phyloP scores from a whole-genome alignment of 2,329 filamentous ascomycete species.

The Penicillium sp. region DNA sequence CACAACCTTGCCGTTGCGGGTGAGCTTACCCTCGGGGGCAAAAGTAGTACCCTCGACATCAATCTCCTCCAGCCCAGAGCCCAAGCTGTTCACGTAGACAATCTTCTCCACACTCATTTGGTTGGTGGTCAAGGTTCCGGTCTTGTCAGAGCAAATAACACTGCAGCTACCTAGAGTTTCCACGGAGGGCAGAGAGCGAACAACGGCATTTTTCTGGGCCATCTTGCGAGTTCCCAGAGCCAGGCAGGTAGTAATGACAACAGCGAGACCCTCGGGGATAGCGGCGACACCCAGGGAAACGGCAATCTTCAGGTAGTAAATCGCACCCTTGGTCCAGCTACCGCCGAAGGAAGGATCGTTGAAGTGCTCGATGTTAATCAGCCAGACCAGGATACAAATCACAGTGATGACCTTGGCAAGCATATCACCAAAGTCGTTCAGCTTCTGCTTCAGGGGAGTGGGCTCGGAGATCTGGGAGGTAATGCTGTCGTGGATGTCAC shows the following conservation, averaged over 20 bases:
- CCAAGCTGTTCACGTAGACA: conserved; percentile 78
- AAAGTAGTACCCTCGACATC: conserved; percentile 94
- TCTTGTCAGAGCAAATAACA: conserved; percentile 99
- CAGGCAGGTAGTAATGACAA: conserved; percentile 98
- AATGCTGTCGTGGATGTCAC: conserved; percentile 98
- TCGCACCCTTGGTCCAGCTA: conserved; percentile 88
- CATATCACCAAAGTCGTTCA: conserved; percentile 96
- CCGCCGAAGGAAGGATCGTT: conserved; percentile 90
- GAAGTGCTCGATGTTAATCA: conserved; percentile 98
- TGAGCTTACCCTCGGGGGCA: conserved; percentile 78
- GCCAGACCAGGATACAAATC: conserved; percentile 95
- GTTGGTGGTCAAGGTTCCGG: conserved; percentile 95
- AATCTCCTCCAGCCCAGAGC: conserved; percentile 78
- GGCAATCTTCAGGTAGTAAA: conserved; percentile 99
- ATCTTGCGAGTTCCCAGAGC: conserved; percentile 97
- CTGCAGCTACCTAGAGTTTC: conserved; percentile 99
- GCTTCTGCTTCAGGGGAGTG: conserved; percentile 96
- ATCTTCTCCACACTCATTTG: conserved; percentile 98
- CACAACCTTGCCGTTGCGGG: conserved; percentile 69
- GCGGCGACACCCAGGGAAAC: conserved; percentile 97
- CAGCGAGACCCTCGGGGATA: conserved; percentile 95
- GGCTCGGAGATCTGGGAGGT: conserved; percentile 97
- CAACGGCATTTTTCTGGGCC: conserved; percentile 97
- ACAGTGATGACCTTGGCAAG: conserved; percentile 97
- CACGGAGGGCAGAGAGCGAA: conserved; percentile 92